Evolutionary conservation across 202 grass and related monocot species (phyloP).

Genomic region (Carex sylvatica): DNA sequence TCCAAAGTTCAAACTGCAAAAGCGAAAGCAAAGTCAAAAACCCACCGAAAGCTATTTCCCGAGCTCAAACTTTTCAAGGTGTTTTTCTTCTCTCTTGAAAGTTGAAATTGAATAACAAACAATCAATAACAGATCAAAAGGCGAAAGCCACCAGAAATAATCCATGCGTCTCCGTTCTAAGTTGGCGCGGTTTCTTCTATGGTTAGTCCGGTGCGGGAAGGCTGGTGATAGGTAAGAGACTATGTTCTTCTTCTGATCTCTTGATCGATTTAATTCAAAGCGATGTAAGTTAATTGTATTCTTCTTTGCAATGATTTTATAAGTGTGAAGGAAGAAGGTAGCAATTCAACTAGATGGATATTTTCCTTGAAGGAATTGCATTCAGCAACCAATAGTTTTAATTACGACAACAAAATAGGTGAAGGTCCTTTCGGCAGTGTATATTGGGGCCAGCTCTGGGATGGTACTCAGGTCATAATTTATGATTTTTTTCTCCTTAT

Average conservation of each 20-base stretch:
- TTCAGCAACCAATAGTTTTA: slow-evolving; percentile 71
- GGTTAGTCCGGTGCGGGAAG: slow-evolving; percentile 50
- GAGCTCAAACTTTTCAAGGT: background rate
- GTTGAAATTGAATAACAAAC: background rate
- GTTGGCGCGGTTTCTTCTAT: slow-evolving; percentile 45
- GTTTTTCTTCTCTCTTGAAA: background rate
- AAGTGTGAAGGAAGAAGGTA: slow-evolving; percentile 37
- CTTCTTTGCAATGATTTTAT: slow-evolving; percentile 3
- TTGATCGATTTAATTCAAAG: background rate
- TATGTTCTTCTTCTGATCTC: background rate
- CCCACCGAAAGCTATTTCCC: background rate
- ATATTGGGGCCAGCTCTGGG: slow-evolving; percentile 86
- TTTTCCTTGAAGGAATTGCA: slow-evolving; percentile 71
- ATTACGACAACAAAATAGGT: slow-evolving; percentile 84
- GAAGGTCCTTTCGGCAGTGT: slow-evolving; percentile 61
- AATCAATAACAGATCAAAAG: background rate
- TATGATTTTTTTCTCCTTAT: background rate
- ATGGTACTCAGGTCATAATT: slow-evolving; percentile 61
- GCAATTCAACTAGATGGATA: slow-evolving; percentile 49
- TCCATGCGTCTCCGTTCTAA: slow-evolving; percentile 48
- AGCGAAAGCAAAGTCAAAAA: slow-evolving; percentile 14
- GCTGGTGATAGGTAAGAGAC: slow-evolving; percentile 4
- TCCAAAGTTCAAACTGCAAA: slow-evolving; percentile 2
- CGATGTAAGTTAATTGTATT: background rate
- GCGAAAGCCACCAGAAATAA: background rate